Evolutionary conservation across 371 early-diverging fungal genomes (phyloP).

Genomic region (Mucor plumbeus): DNA sequence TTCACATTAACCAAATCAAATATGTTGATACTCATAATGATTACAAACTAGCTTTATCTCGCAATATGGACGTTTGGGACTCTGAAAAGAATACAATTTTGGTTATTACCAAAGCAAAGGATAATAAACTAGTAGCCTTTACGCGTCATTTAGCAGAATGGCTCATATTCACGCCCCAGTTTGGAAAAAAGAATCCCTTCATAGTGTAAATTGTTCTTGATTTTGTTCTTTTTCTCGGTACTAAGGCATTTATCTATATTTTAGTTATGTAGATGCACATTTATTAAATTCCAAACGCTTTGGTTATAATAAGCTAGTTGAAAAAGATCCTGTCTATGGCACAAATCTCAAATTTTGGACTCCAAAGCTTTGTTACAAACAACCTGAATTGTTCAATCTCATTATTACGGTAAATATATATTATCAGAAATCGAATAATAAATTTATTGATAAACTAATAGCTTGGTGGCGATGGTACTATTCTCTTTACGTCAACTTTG

Average conservation of each 20-base stretch:
- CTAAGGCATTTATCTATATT: not conserved
- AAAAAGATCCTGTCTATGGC: conserved; percentile 46
- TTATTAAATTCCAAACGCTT: conserved; percentile 62
- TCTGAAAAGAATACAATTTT: conserved; percentile 63
- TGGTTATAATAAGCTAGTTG: conserved; percentile 50
- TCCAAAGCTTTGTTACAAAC: conserved; percentile 66
- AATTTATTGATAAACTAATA: conserved; percentile 6
- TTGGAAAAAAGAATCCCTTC: conserved; percentile 58
- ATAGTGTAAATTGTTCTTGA: conserved; percentile 55
- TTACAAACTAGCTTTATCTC: not conserved
- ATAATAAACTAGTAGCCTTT: conserved; percentile 67
- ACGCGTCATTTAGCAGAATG: conserved; percentile 82
- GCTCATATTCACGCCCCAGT: conserved; percentile 66
- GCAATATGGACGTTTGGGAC: conserved; percentile 29
- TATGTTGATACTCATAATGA: not conserved
- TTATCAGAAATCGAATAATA: not conserved
- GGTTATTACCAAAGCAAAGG: conserved; percentile 88
- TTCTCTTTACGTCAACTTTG: conserved; percentile 84
- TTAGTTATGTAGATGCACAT: conserved; percentile 67
- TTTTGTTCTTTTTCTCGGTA: not conserved
- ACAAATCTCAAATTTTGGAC: conserved; percentile 77
- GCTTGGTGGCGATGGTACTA: conserved; percentile 91
- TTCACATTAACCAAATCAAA: too few species aligned
- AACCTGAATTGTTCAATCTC: conserved; percentile 74
- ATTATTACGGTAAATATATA: conserved; percentile 65